These are phyloP conservation scores for Didymella pomorum DNA, from an alignment of 2,329 filamentous ascomycete genomes.

Conservation along the genomic window DNA sequence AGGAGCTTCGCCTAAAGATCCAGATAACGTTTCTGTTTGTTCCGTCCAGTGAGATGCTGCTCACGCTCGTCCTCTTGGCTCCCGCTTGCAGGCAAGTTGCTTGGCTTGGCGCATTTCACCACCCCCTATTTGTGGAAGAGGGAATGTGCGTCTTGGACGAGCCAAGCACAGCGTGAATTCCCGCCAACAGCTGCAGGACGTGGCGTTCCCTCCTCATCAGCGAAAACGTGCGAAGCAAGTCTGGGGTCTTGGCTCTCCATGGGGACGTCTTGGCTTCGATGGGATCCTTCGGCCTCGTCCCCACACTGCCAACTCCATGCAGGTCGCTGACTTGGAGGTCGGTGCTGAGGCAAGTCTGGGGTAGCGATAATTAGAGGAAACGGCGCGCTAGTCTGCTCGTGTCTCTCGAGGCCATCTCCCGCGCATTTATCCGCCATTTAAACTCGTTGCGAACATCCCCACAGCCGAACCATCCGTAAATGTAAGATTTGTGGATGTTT, in stretches of 20 bases:
- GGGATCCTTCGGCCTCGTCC: slow-evolving; percentile 1
- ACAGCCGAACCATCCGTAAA: slow-evolving; percentile 8
- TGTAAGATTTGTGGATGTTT: slow-evolving; percentile 10
- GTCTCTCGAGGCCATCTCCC: slow-evolving; percentile 1
- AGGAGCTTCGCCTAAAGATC: slow-evolving; percentile 16
- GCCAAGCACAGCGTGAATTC: slow-evolving; percentile 24
- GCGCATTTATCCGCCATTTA: slow-evolving; percentile 21
- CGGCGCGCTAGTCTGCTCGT: slow-evolving; percentile 10
- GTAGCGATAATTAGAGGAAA: slow-evolving; percentile 7
- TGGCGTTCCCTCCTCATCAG: slow-evolving; percentile 14
- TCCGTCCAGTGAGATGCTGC: slow-evolving; percentile 24
- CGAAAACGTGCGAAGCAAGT: slow-evolving; percentile 15
- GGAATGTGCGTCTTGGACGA: slow-evolving; percentile 23
- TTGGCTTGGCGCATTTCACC: slow-evolving; percentile 20
- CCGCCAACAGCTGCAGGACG: slow-evolving; percentile 19
- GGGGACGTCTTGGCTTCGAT: slow-evolving; percentile 8
- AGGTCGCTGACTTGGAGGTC: slow-evolving; percentile 2
- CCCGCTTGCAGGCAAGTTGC: slow-evolving; percentile 17
- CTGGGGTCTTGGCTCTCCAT: slow-evolving; percentile 10
- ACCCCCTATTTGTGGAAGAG: slow-evolving; percentile 24
- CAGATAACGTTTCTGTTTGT: slow-evolving; percentile 17
- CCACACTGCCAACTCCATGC: slow-evolving; percentile 5
- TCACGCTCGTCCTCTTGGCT: slow-evolving; percentile 15
- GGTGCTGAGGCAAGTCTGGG: slow-evolving; percentile 16
- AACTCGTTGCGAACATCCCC: slow-evolving; percentile 6